Percentiles rank a stretch among this genome's conserved stretches.
Conservation (phyloP, 2,329 filamentous ascomycete species). For the Pestalotiopsis sp. region DNA sequence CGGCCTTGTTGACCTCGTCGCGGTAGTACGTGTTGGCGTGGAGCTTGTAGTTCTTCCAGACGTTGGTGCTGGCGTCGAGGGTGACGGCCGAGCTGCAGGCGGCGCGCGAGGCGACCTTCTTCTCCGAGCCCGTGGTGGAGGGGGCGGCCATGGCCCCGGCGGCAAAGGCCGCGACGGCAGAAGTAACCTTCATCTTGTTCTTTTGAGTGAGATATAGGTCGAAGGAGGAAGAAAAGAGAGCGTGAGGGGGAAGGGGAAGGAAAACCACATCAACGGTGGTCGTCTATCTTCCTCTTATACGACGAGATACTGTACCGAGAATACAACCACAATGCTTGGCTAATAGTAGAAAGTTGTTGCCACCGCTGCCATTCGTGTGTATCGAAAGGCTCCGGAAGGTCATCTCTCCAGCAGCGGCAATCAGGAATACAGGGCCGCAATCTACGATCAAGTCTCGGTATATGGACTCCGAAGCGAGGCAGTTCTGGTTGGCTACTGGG, state of each 20-base stretch:
- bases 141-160: conserved; percentile 31
- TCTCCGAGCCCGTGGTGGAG: background rate
- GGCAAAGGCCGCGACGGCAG: conserved; percentile 28
- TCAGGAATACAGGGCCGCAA: conserved; percentile 35
- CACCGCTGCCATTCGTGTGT: background rate
- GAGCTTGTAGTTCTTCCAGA: conserved; percentile 32
- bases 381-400: background rate
- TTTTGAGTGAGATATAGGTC: conserved; percentile 9
- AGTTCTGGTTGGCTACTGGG: background rate
- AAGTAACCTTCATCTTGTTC: conserved; percentile 30
- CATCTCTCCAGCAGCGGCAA: conserved; percentile 23
- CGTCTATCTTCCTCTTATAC: conserved; percentile 29
- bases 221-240: conserved; percentile 24
- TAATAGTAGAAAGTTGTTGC: conserved; percentile 9
- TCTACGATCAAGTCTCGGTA: conserved; percentile 31
- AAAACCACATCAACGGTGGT: conserved; percentile 12
- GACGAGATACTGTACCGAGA: background rate
- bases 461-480: conserved; percentile 28
- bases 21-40: conserved; percentile 36
- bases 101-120: conserved; percentile 5
- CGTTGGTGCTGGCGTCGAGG: conserved; percentile 33
- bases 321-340: background rate
- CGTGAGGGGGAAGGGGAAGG: conserved; percentile 21
- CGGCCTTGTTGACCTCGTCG: conserved; percentile 29
- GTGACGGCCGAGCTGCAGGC: conserved; percentile 30